Conservation (phyloP, 108 stramenopile species). For the Cyclotella sp. region DNA sequence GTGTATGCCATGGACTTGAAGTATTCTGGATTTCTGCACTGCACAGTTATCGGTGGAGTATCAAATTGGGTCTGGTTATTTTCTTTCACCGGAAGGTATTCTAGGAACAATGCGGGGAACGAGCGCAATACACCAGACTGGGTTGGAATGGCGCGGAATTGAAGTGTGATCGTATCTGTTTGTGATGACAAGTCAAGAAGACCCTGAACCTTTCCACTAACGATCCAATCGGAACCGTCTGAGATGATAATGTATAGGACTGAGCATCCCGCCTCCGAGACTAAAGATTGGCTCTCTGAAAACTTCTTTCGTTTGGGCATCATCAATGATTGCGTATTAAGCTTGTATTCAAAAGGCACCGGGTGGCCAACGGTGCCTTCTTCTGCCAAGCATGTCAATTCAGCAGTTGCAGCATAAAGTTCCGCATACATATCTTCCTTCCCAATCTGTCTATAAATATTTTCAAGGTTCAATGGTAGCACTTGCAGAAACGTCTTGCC, state of each 20-base stretch:
- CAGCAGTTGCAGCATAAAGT: conserved; percentile 45
- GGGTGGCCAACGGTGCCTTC: conserved; percentile 73
- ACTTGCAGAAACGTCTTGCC: conserved; percentile 66
- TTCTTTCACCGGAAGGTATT: conserved; percentile 39
- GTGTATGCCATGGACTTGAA: conserved; percentile 54
- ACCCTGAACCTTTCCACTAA: conserved; percentile 73
- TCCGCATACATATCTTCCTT: conserved; percentile 45
- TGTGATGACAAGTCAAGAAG: conserved; percentile 40
- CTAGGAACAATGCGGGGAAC: conserved; percentile 57
- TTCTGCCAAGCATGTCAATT: conserved; percentile 44
- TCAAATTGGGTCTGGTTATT: background rate
- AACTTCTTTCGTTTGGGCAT: conserved; percentile 34
- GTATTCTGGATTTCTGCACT: conserved; percentile 39
- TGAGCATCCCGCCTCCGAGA: conserved; percentile 29
- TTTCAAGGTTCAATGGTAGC: conserved; percentile 61
- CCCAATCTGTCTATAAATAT: conserved; percentile 54
- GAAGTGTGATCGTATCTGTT: conserved; percentile 42
- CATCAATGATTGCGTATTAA: conserved; percentile 44
- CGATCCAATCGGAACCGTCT: conserved; percentile 65
- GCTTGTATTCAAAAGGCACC: conserved; percentile 59
- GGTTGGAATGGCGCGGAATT: conserved; percentile 70
- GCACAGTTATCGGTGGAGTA: conserved; percentile 49
- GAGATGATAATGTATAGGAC: conserved; percentile 59
- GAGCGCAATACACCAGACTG: conserved; percentile 56
- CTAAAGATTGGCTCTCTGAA: conserved; percentile 19